Evolutionary conservation across 768 basidiomycete species (phyloP), one percentile per base, ranked within the genome.

Genomic region (Leccinum sublutescens): DNA sequence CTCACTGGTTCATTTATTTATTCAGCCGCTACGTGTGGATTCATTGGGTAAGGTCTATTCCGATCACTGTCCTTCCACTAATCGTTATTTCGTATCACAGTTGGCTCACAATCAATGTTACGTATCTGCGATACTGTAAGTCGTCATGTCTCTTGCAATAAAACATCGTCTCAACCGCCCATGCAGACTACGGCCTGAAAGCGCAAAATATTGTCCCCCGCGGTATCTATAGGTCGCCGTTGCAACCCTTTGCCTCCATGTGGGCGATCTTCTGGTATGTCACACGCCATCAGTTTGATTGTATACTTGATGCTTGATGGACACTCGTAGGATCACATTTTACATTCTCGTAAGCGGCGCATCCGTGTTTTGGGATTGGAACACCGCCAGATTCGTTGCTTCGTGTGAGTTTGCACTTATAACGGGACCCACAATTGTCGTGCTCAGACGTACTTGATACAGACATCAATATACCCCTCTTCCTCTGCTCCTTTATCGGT

Each of bases 251-350:
- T 63, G 70, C 89, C 36, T 75, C 88, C 14, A 85, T 82, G 70
- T 89, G 88, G 83, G 89, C 86, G n/a, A 74, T 87, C 50, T 80
- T 82, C 71, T 88, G 88, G 85, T 83, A 79, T 71, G 79, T 75
- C 61, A 72, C 75, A 54, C 49, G 12, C 1, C 68, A 71, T 43
- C 5, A 48, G 14, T 52, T 17, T 5, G 36, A 67, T 65, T 19
- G 61, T 57, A 15, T 25, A n/a, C 27, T 21, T 25, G 11, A 27
- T 48, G 11, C 23, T 21, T 25, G 11, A 27, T 48, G 11, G 15
- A n/a, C 12, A 1, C 12, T 29, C 14, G 21, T 52, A 68, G 67
- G 68, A 34, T 66, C 11, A 52, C 72, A 1, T 66, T 89, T 65
- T 85, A 87, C 73, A 85, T 84, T 68, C 74, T 82, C 73, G 72